Evolutionary conservation across 768 basidiomycete genomes (phyloP), one percentile per base, ranked within the genome.

Genomic region (Hortiboletus flavorubellus): DNA sequence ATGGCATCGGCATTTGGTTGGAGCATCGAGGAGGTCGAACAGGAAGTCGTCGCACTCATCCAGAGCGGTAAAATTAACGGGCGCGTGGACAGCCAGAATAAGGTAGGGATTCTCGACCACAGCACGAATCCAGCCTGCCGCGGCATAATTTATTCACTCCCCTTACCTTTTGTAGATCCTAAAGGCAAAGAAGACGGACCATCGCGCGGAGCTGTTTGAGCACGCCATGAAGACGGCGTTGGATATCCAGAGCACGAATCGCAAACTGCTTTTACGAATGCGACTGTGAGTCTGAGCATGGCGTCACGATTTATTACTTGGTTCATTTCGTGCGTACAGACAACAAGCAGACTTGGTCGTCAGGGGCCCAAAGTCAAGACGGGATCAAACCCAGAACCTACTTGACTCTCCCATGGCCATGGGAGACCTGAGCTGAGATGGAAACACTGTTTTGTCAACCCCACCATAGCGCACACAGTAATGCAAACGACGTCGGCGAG

Each of bases 1-100:
- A 95, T 97, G 91, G 85, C 88, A 37, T 68, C 73, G 3, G 92
- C 93, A 10, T 96, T 98, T 64, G 94, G 93, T 3, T 87, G 89
- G 84, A 76, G 78, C 0, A 72, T 89, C 8, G 82, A 83, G 4
- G 82, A 87, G 56, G 83, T 91, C 31, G 86, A 91, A 68, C 72
- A 73, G 37, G 81, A 88, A 55, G 85, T 97, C 21, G 88, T 94
- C 15, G 70, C 72, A 21, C 79, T 98, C 35, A 93, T 98, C 53
- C 85, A 87, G 67, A 75, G 76, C 1, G 89, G 91, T 1, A 78
- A 82, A 45, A 90, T 98, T 57, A 81, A 87, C 62, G 94, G 84
- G 3, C 78, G 92, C 10, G 86, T 97, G 16, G 94, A 98, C 67
- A 88, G 90, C 63, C 87, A 89, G 69, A 92, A 93, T 72, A 93